Percentiles rank a stretch among this genome's conserved stretches.
Evolutionary conservation across 2,329 filamentous ascomycete species (phyloP).

Genomic region (Fusarium dimerum): DNA sequence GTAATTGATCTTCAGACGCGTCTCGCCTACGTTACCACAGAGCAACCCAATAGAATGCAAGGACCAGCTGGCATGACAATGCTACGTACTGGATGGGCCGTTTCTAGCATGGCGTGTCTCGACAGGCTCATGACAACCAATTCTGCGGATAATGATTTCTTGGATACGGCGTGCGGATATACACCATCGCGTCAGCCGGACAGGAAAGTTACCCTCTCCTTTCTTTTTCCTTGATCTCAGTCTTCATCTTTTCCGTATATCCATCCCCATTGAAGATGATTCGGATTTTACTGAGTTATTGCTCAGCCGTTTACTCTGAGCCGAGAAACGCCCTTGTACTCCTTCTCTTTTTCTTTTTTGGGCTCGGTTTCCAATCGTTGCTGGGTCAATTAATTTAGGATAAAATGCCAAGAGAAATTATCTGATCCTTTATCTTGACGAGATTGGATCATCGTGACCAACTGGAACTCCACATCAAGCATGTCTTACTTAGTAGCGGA

Average conservation of each 20-base stretch:
- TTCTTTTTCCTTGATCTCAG: conserved; percentile 1
- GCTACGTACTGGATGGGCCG: neutral
- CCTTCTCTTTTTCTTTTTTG: conserved; percentile 2
- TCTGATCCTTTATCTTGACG: conserved; percentile 24
- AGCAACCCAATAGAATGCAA: neutral
- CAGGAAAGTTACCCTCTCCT: neutral
- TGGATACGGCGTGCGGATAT: neutral
- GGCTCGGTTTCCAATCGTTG: conserved; percentile 9
- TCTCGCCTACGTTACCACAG: neutral
- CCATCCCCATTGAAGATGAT: neutral
- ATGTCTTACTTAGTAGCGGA: neutral
- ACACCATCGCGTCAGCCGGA: neutral
- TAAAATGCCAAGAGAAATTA: conserved; percentile 28
- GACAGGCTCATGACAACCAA: neutral
- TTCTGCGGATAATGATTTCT: neutral
- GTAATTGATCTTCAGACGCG: neutral
- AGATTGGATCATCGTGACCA: conserved; percentile 11
- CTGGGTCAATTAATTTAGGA: conserved; percentile 14
- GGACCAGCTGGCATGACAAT: neutral
- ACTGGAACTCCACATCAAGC: neutral
- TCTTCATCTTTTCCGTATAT: neutral
- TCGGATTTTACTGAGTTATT: neutral
- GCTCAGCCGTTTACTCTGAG: too few relatives aligned
- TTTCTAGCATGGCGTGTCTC: neutral
- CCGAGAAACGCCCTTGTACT: conserved; percentile 1